Conservation (phyloP, 2,329 filamentous ascomycete genomes). For the Tolypocladium album region DNA sequence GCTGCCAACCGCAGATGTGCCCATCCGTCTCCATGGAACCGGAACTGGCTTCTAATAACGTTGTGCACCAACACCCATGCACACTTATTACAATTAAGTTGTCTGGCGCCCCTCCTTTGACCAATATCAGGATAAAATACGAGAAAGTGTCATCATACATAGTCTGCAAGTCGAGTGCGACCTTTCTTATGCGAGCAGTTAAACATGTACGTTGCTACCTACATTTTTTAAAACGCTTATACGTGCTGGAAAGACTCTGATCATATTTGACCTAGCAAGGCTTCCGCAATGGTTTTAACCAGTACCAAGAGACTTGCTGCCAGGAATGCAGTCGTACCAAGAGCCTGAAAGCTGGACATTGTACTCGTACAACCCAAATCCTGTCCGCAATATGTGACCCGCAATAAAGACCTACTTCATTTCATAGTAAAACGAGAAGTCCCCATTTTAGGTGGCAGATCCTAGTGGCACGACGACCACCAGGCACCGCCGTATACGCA, state of each 20-base stretch:
- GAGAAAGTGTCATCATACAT: too few species aligned
- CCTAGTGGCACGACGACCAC: neutral
- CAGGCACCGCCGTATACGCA: neutral
- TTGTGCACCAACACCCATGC: neutral
- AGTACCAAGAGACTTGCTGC: too few species aligned
- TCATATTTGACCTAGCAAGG: neutral
- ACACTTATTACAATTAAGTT: neutral
- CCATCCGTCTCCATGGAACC: neutral
- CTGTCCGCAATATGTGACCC: neutral
- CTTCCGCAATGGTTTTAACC: neutral
- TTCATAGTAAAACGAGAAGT: neutral
- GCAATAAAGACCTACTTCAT: neutral
- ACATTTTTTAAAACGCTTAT: too few species aligned
- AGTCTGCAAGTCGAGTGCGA: too few species aligned
- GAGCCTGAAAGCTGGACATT: neutral
- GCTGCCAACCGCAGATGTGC: neutral
- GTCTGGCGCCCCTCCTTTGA: too few species aligned
- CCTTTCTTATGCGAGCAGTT: too few species aligned
- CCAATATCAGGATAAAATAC: too few species aligned
- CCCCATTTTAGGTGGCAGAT: neutral
- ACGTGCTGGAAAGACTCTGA: too few species aligned
- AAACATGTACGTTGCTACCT: too few species aligned
- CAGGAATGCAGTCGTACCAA: neutral
- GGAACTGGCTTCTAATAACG: neutral
- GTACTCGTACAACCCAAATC: neutral